Evolutionary conservation across 148 eudicot species (phyloP).

Genomic region (Nepenthes gracilis): DNA sequence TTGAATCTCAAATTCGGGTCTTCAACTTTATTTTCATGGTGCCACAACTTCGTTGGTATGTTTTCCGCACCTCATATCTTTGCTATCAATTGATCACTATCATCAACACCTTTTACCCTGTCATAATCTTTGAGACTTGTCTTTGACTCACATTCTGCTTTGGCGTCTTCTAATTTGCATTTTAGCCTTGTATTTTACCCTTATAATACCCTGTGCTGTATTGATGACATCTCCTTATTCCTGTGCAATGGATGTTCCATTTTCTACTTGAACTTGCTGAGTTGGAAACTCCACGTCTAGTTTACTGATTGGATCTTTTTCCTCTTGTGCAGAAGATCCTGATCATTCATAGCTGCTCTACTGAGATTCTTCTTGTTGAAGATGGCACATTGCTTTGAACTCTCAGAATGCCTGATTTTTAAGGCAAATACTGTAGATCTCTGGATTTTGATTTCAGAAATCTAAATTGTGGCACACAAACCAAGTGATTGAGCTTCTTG

Average conservation of each 20-base stretch:
- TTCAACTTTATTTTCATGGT: no score
- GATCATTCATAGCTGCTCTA: constrained; percentile 16
- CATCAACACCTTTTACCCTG: no score
- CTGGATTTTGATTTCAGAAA: constrained; percentile 1
- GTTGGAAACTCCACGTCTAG: neutral
- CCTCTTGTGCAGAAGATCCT: constrained; percentile 34
- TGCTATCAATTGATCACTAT: no score
- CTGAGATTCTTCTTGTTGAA: constrained; percentile 19
- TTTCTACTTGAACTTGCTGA: constrained; percentile 6
- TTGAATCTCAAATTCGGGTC: no score
- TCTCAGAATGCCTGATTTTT: constrained; percentile 5
- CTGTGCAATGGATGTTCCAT: neutral
- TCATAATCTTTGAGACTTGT: no score
- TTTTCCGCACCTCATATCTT: no score
- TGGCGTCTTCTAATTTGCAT: no score
- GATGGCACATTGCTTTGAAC: constrained; percentile 9
- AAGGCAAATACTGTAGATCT: constrained; percentile 7
- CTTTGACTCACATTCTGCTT: no score
- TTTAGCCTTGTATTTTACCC: no score
- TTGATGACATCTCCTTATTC: neutral
- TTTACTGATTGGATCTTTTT: constrained; percentile 14
- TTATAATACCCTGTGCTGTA: no score
- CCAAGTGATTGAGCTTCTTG: no score
- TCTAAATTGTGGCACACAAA: neutral
- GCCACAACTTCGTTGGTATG: no score